Conservation (phyloP, 495 filamentous ascomycete species). For the Neurospora discreta region DNA sequence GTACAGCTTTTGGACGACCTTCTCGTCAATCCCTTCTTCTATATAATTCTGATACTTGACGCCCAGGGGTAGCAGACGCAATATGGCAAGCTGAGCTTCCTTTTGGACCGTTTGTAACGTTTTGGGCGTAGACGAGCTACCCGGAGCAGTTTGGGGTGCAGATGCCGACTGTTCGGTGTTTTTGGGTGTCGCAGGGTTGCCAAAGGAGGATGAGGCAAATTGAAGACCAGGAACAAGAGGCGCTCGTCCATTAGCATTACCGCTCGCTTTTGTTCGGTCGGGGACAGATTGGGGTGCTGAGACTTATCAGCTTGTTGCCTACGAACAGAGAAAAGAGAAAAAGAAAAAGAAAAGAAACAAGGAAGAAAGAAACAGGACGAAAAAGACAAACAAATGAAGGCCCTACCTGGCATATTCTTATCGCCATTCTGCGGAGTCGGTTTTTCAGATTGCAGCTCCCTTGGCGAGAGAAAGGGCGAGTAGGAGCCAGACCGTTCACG, state of each 20-base stretch:
- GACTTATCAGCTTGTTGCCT: neutral
- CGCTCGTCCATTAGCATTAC: neutral
- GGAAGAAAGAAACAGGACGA: neutral
- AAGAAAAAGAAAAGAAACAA: rapidly evolving
- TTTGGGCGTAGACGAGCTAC: conserved; percentile 3
- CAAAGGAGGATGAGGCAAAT: neutral
- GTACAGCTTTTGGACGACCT: conserved; percentile 52
- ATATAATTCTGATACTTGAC: conserved; percentile 59
- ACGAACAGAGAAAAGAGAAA: neutral
- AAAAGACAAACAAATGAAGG: neutral
- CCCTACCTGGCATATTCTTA: neutral
- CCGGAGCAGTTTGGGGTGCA: neutral
- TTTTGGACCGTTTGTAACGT: conserved; percentile 44
- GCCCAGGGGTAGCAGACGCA: conserved; percentile 50
- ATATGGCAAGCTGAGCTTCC: conserved; percentile 57
- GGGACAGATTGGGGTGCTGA: neutral
- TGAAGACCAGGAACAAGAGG: neutral
- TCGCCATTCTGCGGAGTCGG: conserved; percentile 5
- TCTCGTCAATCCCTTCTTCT: conserved; percentile 57
- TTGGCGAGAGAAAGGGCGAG: conserved; percentile 40
- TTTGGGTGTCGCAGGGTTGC: neutral
- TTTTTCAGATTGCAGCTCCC: conserved; percentile 25
- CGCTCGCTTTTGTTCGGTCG: neutral
- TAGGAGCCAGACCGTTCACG: conserved; percentile 40
- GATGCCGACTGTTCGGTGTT: neutral